These are phyloP conservation scores for Auxenochlorella protothecoides DNA, from an alignment of 139 green algal species.

Conservation along the genomic window DNA sequence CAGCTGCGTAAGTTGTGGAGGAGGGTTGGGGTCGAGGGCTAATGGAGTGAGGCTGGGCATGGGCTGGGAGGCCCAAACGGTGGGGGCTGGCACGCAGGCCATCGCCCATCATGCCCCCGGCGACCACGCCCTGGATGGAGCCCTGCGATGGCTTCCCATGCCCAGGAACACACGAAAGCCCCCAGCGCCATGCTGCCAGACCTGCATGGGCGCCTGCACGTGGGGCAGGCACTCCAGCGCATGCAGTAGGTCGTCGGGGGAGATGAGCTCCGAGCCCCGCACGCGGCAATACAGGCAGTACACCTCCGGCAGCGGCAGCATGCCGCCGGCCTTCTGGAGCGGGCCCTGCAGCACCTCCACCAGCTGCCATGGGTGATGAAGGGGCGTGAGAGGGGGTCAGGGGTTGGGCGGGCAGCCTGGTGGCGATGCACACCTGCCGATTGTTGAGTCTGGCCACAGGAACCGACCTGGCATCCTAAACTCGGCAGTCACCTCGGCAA, in stretches of 20 bases:
- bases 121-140: background rate
- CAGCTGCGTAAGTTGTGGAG: conserved; percentile 11
- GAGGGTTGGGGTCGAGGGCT: background rate
- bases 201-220: conserved; percentile 32
- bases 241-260: conserved; percentile 83
- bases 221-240: conserved; percentile 21
- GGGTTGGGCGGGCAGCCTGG: too few species aligned
- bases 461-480: too few species aligned
- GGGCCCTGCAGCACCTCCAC: conserved; percentile 63
- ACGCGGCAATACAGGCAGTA: conserved; percentile 95
- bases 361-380: conserved; percentile 36
- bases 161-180: too few species aligned
- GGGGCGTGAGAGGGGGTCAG: background rate
- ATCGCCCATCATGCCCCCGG: conserved; percentile 7
- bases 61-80: too few species aligned
- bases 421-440: too few species aligned
- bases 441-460: too few species aligned
- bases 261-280: conserved; percentile 83
- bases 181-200: conserved; percentile 6
- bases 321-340: conserved; percentile 53
- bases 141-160: too few species aligned
- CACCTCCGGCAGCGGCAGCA: conserved; percentile 82
- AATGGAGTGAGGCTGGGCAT: background rate
- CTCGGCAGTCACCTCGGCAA: too few species aligned
- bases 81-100: background rate